Base-by-base conservation (phyloP, 306 rosid species). In the Vicia sativa region DNA sequence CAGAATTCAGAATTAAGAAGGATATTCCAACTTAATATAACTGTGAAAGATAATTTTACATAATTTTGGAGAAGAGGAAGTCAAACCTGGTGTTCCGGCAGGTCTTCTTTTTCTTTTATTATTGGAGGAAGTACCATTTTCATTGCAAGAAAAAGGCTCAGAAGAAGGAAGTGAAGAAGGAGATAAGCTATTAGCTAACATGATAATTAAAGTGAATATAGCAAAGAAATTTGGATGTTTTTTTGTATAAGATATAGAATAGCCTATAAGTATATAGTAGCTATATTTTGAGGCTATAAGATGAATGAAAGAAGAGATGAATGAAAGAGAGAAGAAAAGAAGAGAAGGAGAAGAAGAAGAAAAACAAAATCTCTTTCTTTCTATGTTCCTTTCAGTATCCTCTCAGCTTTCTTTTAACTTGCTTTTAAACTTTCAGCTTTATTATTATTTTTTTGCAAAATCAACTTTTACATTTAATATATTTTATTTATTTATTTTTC, bases 81-180 rank as follows among this genome's bases (percentile, higher is more conserved):
- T 5, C 0, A 10, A 3, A 55, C 99, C 99, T 85, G 99, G 99
- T 45, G 99, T 95, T 54, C 99, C 99, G 0, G 99, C 99, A 0
- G 99, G 99, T 11, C 99, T 80, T 76, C 99, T 49, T 65, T 95
- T 95, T 73, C 99, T 82, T 76, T 93, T 93, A 65, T 83, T 93
- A 70, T 57, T 26, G 66, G 72, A 28, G 28, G 71, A 14, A 15
- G 70, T 78, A 73, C 77, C 86, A 77, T 87, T 83, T 41, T 89
- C 96, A 70, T 82, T 57, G 82, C 83, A 81, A 52, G 92, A 85
- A 46, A 86, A 86, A 26, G 91, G 88, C n/a, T 92, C 96, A 15
- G 93, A 87, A 60, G 81, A 70, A 28, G 93, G 91, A 79, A 81
- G 69, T 62, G 85, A 74, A 11, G 93, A 34, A 4, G 84, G 83